Conservation (phyloP, 106 monocot species). For the Phalaenopsis aphrodite region DNA sequence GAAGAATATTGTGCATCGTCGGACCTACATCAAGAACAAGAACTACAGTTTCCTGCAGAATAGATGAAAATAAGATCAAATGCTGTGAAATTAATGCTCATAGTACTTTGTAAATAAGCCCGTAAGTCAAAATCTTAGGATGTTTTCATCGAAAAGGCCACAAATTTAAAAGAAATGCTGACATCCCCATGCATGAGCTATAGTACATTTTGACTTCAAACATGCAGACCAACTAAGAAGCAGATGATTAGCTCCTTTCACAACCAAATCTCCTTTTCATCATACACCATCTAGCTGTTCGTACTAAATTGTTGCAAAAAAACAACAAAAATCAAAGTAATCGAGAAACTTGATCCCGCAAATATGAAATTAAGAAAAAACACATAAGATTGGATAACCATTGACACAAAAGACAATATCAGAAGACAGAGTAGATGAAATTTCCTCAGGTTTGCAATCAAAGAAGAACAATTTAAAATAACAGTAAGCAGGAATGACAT, state of each 20-base stretch:
- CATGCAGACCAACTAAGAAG: neutral
- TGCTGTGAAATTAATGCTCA: neutral
- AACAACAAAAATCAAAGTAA: neutral
- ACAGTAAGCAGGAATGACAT: neutral
- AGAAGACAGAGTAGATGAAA: neutral
- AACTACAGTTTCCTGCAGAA: conserved; percentile 60
- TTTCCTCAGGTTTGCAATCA: neutral
- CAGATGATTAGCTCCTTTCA: neutral
- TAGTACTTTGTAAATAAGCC: neutral
- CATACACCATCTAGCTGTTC: neutral
- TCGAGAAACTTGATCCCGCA: neutral
- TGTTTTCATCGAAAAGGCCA: neutral
- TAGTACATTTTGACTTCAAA: neutral
- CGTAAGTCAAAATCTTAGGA: neutral
- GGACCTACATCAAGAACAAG: conserved; percentile 86
- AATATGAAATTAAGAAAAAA: neutral
- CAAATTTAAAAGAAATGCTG: neutral
- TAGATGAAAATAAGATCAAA: neutral
- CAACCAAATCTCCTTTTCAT: neutral
- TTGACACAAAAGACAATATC: neutral
- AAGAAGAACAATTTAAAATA: neutral
- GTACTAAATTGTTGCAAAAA: neutral
- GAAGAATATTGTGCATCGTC: conserved; percentile 72
- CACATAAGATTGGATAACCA: neutral
- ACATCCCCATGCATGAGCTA: neutral